Conservation (phyloP, 2,329 filamentous ascomycete species). For the Cylindrodendrum hubeiense region DNA sequence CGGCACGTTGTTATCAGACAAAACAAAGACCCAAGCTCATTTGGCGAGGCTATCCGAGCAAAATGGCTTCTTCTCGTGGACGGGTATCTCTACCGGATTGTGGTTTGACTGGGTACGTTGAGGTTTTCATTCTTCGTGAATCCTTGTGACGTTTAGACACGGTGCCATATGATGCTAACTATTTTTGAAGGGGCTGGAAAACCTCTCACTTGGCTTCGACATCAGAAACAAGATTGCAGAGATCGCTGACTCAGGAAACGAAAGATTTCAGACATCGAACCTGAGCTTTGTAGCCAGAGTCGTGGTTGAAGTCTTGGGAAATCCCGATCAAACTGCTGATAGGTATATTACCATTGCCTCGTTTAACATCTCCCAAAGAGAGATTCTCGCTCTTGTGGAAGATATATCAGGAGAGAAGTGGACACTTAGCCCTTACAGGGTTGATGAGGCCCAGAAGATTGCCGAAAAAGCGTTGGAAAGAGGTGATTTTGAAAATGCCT, state of each 20-base stretch:
- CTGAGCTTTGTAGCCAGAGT: neutral
- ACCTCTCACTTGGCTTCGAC: neutral
- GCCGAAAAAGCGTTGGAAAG: conserved; percentile 2
- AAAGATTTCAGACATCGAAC: neutral
- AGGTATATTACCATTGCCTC: neutral
- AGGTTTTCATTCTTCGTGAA: too few relatives aligned
- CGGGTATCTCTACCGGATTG: neutral
- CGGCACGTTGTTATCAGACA: neutral
- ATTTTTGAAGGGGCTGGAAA: neutral
- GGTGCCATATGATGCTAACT: too few relatives aligned
- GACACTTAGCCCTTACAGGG: conserved; percentile 9
- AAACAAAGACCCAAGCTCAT: neutral
- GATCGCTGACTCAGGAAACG: neutral
- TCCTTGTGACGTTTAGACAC: too few relatives aligned
- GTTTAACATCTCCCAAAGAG: neutral
- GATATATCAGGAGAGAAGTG: neutral
- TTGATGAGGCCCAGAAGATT: conserved; percentile 2
- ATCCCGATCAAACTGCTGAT: neutral
- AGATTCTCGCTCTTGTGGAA: neutral
- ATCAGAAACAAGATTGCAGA: neutral
- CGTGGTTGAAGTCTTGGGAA: neutral
- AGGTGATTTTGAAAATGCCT: conserved; percentile 8
- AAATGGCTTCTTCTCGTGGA: neutral
- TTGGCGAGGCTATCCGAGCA: neutral
- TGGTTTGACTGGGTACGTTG: neutral